Base-by-base conservation (phyloP, 768 basidiomycete species). In the Rhizopogon rudus region DNA sequence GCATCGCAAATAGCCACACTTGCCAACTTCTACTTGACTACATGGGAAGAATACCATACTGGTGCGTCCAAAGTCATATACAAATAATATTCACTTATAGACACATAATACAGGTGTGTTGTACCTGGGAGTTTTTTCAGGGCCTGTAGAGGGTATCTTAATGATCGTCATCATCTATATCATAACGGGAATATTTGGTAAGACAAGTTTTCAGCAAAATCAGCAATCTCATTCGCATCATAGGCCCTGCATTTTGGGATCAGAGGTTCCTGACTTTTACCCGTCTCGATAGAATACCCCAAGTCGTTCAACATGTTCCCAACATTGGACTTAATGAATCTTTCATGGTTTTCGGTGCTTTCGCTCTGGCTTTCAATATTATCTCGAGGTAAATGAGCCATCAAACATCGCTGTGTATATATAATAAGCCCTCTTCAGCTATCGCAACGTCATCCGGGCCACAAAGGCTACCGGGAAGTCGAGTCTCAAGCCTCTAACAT, bases 81-180 rank as follows among this genome's bases (percentile, higher is more conserved):
- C 28, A 20, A 28, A 13, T 41, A n/a, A 13, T 13, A 25, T 40
- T 45, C 40, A 31, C 35, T 2, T 22, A 43, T 29, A 22, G 40
- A 52, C 44, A 17, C 17, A 51, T 37, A 6, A 40, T 46, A 3
- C 56, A 87, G 91, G 95, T 28, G 86, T 89, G 60, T 76, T 98
- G 14, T 99, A 86, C 75, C 86, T 99, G 16, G 93, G 91, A 8
- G 82, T 87, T 35, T 96, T 96, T 71, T 96, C 93, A 14, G 96
- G 97, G 0, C 96, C 97, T 0, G 91, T 98, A 2, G 97, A 98
- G 69, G 97, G 97, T 6, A 96, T 98, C 60, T 74, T 99, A 37
- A 80, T 98, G 70, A 87, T 98, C 53, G 76, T 87, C 28, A 67
- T 61, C 8, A 85, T 98, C 53, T 98, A 87, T 73, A 60, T 84